A percentile compares a stretch with the other conserved stretches of the same genome.
phyloP scores from a whole-genome alignment of 2,329 filamentous ascomycete species.

The Fusarium avenaceum region DNA sequence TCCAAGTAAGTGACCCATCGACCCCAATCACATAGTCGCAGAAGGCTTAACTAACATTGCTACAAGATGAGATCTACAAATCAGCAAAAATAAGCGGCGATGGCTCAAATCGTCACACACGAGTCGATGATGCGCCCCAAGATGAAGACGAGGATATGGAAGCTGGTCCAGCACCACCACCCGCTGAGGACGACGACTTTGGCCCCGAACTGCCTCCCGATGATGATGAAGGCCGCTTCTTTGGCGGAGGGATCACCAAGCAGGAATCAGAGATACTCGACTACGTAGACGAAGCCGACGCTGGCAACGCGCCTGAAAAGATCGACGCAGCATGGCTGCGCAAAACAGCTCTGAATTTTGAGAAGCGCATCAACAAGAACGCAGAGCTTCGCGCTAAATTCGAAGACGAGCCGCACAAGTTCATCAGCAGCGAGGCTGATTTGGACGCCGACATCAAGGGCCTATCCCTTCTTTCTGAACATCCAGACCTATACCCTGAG shows the following conservation, averaged over 20 bases:
- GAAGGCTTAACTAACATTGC: constrained; percentile 8
- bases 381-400: constrained; percentile 88
- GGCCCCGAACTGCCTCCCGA: constrained; percentile 61
- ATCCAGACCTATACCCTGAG: constrained; percentile 84
- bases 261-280: constrained; percentile 87
- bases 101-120: constrained; percentile 60
- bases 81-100: constrained; percentile 66
- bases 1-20: constrained; percentile 64
- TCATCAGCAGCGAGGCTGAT: constrained; percentile 89
- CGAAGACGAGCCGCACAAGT: constrained; percentile 83
- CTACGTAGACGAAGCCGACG: constrained; percentile 76
- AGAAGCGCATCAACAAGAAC: constrained; percentile 92
- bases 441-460: constrained; percentile 89
- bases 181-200: constrained; percentile 66
- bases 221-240: constrained; percentile 92
- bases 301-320: constrained; percentile 71
- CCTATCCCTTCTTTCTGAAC: constrained; percentile 87
- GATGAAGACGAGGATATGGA: constrained; percentile 68
- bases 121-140: constrained; percentile 56
- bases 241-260: constrained; percentile 88
- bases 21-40: background rate
- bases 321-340: constrained; percentile 88
- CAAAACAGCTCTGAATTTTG: constrained; percentile 84
- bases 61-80: constrained; percentile 73
- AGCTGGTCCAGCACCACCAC: constrained; percentile 61